Evolutionary conservation across 2,329 filamentous ascomycete species (phyloP).

Genomic region (Fusarium circinatum): DNA sequence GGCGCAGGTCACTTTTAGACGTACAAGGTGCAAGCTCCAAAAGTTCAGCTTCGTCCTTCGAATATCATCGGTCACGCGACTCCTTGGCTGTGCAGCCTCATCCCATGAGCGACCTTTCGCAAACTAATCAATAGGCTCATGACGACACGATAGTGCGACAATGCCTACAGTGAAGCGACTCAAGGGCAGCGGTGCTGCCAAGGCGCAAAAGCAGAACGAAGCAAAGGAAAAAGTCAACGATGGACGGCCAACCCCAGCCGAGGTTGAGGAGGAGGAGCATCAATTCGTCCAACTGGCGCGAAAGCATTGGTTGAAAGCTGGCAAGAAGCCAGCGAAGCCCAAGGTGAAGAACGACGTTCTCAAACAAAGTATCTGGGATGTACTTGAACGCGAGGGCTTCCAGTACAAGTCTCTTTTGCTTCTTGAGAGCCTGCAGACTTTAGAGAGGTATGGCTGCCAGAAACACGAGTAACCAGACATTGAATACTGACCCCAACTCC

Average conservation of each 20-base stretch:
- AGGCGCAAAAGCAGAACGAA: slow-evolving; percentile 47
- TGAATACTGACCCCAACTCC: slow-evolving; percentile 37
- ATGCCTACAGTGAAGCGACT: slow-evolving; percentile 71
- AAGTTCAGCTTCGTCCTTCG: slow-evolving; percentile 12
- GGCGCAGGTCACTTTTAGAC: slow-evolving; percentile 33
- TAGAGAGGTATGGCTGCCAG: slow-evolving; percentile 73
- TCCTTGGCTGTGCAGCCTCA: slow-evolving; percentile 11
- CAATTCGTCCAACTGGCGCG: slow-evolving; percentile 81
- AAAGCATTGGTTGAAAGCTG: slow-evolving; percentile 82
- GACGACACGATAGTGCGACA: slow-evolving; percentile 38
- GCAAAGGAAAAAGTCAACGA: slow-evolving; percentile 54
- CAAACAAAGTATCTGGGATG: slow-evolving; percentile 89
- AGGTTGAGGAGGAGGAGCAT: slow-evolving; percentile 77
- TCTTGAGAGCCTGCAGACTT: slow-evolving; percentile 87
- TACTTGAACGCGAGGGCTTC: slow-evolving; percentile 84
- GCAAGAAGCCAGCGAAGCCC: slow-evolving; percentile 69
- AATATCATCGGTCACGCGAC: slow-evolving; percentile 23
- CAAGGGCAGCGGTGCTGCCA: slow-evolving; percentile 61
- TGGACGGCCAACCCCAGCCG: slow-evolving; percentile 65
- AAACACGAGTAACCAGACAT: slow-evolving; percentile 6
- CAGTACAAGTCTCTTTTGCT: slow-evolving; percentile 79
- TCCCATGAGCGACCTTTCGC: slow-evolving; percentile 10
- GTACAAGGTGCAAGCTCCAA: slow-evolving; percentile 28
- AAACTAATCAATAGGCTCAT: slow-evolving; percentile 23
- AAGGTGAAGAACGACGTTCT: slow-evolving; percentile 86